Evolutionary conservation across 192 early-diverging fungal genomes (phyloP).

Genomic region (Coemansia sp.): DNA sequence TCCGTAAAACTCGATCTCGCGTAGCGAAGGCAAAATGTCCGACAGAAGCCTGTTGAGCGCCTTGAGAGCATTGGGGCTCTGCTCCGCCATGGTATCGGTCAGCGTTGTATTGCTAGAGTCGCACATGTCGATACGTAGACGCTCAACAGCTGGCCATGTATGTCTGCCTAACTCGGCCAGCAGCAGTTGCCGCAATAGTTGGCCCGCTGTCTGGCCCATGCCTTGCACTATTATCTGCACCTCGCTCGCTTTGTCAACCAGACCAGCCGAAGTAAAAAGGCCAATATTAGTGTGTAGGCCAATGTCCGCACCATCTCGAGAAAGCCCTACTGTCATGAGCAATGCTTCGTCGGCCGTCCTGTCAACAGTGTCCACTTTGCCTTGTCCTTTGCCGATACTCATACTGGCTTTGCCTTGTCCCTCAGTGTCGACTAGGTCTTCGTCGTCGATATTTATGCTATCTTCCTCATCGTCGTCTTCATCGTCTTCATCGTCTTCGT

Average conservation of each 20-base stretch:
- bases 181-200: not conserved
- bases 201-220: not conserved
- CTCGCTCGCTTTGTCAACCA: not conserved
- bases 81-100: not conserved
- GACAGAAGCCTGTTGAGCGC: slow-evolving; percentile 11
- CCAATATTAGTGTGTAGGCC: not conserved
- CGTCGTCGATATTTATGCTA: not conserved
- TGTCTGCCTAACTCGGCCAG: not conserved
- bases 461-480: no score
- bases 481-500: no score
- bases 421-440: not conserved
- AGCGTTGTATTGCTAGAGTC: not conserved
- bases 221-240: slow-evolving; percentile 1
- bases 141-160: not conserved
- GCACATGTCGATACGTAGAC: not conserved
- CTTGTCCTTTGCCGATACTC: no score
- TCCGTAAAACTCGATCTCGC: slow-evolving; percentile 14
- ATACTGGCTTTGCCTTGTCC: no score
- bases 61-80: not conserved
- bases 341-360: no score
- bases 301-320: not conserved
- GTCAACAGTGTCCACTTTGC: no score
- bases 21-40: slow-evolving; percentile 6
- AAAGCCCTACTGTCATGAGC: not conserved
- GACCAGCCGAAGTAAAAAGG: not conserved